Conservation (phyloP, 179 eudicot species). For the Pouteria campechiana region DNA sequence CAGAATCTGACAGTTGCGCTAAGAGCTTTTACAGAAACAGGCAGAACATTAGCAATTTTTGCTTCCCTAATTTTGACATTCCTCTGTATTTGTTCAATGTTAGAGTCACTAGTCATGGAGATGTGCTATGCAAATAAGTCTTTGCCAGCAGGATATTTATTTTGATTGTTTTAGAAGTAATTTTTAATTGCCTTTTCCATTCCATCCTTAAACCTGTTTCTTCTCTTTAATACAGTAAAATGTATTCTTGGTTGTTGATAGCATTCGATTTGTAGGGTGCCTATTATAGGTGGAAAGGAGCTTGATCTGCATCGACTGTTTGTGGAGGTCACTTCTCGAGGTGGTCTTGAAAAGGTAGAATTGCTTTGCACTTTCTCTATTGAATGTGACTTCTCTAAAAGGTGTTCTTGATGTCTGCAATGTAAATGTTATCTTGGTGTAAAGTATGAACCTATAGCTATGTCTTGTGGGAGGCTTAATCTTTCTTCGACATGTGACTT, state of each 20-base stretch:
- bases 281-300: constrained; percentile 78
- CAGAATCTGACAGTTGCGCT: too few species aligned
- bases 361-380: too few species aligned
- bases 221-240: too few species aligned
- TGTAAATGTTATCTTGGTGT: too few species aligned
- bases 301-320: constrained; percentile 90
- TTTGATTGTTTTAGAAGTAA: background rate
- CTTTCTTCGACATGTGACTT: too few species aligned
- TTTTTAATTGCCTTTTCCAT: background rate
- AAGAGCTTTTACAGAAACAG: too few species aligned
- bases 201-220: background rate
- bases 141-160: too few species aligned
- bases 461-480: background rate
- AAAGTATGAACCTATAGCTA: too few species aligned
- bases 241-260: background rate
- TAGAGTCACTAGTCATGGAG: background rate
- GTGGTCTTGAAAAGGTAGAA: constrained; percentile 73
- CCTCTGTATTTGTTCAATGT: background rate
- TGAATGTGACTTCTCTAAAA: too few species aligned
- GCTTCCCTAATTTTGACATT: background rate
- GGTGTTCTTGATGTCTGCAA: too few species aligned
- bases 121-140: too few species aligned
- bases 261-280: constrained; percentile 47
- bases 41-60: background rate
- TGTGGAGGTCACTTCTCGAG: constrained; percentile 90